Evolutionary conservation across 1,284 basidiomycete genomes (phyloP), one percentile per base, ranked within the genome.

Genomic region (Heterobasidion annosum): DNA sequence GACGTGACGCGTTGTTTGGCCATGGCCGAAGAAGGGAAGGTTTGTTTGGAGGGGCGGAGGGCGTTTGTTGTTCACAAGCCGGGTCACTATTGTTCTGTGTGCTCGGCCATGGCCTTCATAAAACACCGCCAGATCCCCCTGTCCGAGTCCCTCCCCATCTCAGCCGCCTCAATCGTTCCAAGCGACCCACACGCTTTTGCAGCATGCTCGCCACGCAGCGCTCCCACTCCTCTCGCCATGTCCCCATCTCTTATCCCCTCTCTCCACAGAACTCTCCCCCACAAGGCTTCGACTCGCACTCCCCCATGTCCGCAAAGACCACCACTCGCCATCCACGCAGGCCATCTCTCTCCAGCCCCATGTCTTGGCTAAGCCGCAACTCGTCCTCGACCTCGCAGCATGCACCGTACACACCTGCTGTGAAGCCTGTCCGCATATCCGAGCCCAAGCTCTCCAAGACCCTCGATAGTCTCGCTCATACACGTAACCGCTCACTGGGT

Each of bases 381-480:
- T 63, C 67, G 16, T 67, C 68, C 13, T 64, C 62, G 13, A 50
- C 57, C 46, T 65, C 65, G 32, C 55, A 53, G 2, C 47, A 55
- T 13, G 61, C 56, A n/a, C 40, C 45, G 1, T 44, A 54, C 34
- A 43, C 46, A 16, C 34, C 65, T 42, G 67, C 70, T 6, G 64
- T 67, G 7, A 81, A 81, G 61, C 73, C 77, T 32, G 67, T 77
- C 10, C 77, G 74, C 56, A 78, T 85, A 46, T 82, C 81, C 1
- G 85, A 88, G 62, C 81, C 83, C 13, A 80, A 79, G 63, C 67
- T 81, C 37, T 67, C 70, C 13, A 73, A 73, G 57, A 72, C 75
- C n/a, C 68, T 77, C 32, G 78, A 82, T 43, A 64, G 72, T 3
- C 58, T 76, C 43, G 64, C 67, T 43, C 60, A 71, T 42, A 65